Evolutionary conservation across 2,329 filamentous ascomycete genomes (phyloP).

Genomic region (Penicillium aurantiogriseum): DNA sequence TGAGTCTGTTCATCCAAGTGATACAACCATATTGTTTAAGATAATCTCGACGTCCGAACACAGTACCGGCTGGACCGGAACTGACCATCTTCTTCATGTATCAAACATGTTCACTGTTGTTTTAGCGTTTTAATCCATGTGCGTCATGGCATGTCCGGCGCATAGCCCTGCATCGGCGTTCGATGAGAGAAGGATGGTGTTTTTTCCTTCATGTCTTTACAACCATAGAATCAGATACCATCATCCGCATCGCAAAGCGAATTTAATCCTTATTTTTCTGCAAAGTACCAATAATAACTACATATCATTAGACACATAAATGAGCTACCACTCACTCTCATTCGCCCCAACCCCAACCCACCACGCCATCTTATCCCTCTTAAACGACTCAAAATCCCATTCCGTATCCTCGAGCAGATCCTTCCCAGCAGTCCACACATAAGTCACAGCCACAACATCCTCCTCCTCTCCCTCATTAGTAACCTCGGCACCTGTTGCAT

Average conservation of each 20-base stretch:
- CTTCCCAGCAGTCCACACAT: conserved; percentile 58
- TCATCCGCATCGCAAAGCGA: conserved; percentile 11
- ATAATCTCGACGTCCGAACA: not conserved
- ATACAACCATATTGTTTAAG: not conserved
- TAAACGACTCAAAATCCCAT: conserved; percentile 88
- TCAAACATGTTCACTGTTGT: not conserved
- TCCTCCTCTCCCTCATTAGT: conserved; percentile 41
- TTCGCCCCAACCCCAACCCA: conserved; percentile 55
- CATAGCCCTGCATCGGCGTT: not conserved
- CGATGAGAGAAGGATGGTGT: not conserved
- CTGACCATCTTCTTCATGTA: not conserved
- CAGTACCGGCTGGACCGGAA: not conserved
- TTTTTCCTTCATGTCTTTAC: not conserved
- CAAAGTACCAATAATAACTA: not conserved
- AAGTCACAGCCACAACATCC: conserved; percentile 59
- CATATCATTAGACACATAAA: not conserved
- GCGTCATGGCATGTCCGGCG: not conserved
- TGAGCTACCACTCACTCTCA: conserved; percentile 43
- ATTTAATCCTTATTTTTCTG: not conserved
- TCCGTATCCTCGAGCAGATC: conserved; percentile 65
- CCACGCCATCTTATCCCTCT: conserved; percentile 66
- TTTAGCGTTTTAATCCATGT: not conserved
- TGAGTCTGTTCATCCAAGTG: not conserved
- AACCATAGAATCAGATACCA: conserved; percentile 25
- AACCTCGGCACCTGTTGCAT: conserved; percentile 53